Conservation (phyloP, 345 rosid genomes). For the Eucalyptus albens region DNA sequence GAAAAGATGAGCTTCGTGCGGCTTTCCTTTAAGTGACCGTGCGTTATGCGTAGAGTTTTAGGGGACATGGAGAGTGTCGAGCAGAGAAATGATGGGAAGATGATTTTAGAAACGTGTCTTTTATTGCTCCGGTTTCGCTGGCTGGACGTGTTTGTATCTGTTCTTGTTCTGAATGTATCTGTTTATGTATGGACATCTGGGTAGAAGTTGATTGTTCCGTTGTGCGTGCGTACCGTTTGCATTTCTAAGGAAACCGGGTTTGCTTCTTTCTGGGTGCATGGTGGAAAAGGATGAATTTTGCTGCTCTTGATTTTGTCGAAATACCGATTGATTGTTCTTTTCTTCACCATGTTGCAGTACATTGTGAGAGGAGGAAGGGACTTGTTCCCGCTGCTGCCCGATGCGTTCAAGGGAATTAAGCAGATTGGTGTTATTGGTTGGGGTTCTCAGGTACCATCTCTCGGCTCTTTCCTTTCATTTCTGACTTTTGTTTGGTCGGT, state of each 20-base stretch:
- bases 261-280: not conserved
- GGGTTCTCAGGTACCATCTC: conserved; percentile 70
- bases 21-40: not conserved
- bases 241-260: not conserved
- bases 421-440: conserved; percentile 93
- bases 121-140: not conserved
- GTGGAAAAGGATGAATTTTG: not conserved
- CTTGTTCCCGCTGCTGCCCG: conserved; percentile 69
- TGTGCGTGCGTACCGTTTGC: not conserved
- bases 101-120: not conserved
- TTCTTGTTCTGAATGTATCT: not conserved
- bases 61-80: not conserved
- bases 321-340: not conserved
- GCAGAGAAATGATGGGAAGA: not conserved
- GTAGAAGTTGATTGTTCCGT: not conserved
- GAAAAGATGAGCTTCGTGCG: not conserved
- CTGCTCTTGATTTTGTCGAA: not conserved
- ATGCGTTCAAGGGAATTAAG: conserved; percentile 80
- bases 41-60: not conserved
- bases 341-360: conserved; percentile 24
- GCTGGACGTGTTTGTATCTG: not conserved
- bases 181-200: not conserved
- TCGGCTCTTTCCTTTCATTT: not conserved
- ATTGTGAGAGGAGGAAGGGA: conserved; percentile 97
- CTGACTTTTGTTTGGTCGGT: not conserved